phyloP scores from a whole-genome alignment of 2,329 filamentous ascomycete genomes.

The Orbilia oligospora region DNA sequence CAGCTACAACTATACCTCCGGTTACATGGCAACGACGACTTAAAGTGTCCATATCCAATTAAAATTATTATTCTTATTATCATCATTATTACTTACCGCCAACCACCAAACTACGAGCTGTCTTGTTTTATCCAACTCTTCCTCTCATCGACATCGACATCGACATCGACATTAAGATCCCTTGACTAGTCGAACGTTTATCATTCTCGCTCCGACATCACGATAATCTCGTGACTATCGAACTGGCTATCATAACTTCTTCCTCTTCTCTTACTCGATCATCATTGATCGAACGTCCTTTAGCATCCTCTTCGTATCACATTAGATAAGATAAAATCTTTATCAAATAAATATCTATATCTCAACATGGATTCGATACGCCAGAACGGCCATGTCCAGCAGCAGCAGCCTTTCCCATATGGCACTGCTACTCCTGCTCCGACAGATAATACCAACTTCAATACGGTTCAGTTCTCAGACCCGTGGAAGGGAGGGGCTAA shows the following conservation, averaged over 20 bases:
- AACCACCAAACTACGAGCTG: not conserved
- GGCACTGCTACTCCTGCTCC: slow-evolving; percentile 14
- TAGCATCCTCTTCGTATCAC: slow-evolving; percentile 7
- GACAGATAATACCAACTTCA: slow-evolving; percentile 31
- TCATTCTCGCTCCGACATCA: slow-evolving; percentile 12
- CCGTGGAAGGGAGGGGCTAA: slow-evolving; percentile 50
- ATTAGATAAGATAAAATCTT: slow-evolving; percentile 3
- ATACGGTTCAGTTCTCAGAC: slow-evolving; percentile 53
- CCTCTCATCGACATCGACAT: slow-evolving; percentile 18
- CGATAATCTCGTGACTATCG: slow-evolving; percentile 48
- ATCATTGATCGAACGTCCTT: slow-evolving; percentile 49
- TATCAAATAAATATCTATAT: not conserved
- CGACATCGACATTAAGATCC: too few relatives aligned
- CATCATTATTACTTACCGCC: too few relatives aligned
- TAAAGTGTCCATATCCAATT: not conserved
- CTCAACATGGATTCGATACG: slow-evolving; percentile 55
- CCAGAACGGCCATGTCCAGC: slow-evolving; percentile 39
- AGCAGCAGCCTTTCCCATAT: slow-evolving; percentile 39
- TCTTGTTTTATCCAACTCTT: slow-evolving; percentile 1
- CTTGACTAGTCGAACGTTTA: slow-evolving; percentile 36
- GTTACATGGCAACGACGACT: not conserved
- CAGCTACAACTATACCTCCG: not conserved
- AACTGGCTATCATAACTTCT: slow-evolving; percentile 31
- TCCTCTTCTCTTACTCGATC: slow-evolving; percentile 45
- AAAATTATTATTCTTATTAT: not conserved